Evolutionary conservation across 345 rosid species (phyloP).

Genomic region (Reutealis trisperma): DNA sequence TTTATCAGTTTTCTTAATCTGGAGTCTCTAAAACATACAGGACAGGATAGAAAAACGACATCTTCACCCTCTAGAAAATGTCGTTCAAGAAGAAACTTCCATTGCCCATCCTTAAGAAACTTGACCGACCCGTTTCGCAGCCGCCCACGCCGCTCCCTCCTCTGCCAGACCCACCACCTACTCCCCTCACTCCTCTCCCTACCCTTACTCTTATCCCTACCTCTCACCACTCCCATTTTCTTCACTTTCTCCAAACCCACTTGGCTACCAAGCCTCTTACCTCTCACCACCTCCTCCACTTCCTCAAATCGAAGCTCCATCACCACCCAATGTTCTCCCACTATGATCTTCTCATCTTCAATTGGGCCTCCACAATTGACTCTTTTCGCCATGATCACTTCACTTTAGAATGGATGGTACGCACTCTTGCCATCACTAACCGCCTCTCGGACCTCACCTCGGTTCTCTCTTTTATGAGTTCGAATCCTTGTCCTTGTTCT

Average conservation of each 20-base stretch:
- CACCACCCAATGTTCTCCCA: constrained; percentile 73
- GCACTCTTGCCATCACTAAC: constrained; percentile 64
- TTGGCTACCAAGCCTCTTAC: constrained; percentile 48
- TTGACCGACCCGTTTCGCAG: constrained; percentile 33
- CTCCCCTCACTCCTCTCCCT: constrained; percentile 44
- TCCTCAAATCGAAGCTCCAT: constrained; percentile 72
- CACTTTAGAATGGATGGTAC: constrained; percentile 76
- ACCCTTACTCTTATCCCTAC: constrained; percentile 65
- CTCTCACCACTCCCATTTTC: constrained; percentile 42
- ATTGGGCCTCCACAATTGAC: constrained; percentile 74
- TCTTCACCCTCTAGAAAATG: constrained; percentile 7
- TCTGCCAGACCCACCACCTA: constrained; percentile 45
- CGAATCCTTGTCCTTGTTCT: constrained; percentile 80
- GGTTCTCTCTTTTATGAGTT: constrained; percentile 57
- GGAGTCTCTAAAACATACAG: neutral
- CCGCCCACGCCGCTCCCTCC: constrained; percentile 35
- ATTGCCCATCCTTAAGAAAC: constrained; percentile 35
- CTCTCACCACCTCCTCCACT: constrained; percentile 54
- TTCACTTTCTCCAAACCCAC: constrained; percentile 57
- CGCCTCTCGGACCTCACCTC: constrained; percentile 53
- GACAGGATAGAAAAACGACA: neutral
- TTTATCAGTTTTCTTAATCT: too few species aligned
- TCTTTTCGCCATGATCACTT: constrained; percentile 80
- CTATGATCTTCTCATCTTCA: constrained; percentile 73
- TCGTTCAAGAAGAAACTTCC: constrained; percentile 46